Conservation (phyloP, 306 rosid genomes). For the Casuarina equisetifolia region DNA sequence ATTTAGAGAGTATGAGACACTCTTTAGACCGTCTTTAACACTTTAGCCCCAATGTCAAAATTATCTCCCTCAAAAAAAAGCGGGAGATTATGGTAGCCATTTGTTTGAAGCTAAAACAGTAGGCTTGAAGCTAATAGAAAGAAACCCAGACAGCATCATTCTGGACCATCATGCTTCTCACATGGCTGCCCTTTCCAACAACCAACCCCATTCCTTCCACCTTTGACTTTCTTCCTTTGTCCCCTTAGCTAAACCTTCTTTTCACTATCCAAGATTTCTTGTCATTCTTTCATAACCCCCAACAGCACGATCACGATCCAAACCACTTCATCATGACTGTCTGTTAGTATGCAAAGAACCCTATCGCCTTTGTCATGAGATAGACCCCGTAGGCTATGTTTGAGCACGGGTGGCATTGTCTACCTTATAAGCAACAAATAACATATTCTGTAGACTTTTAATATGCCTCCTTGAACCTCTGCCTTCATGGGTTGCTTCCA, state of each 20-base stretch:
- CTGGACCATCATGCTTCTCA: slow-evolving; percentile 47
- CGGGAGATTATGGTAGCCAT: slow-evolving; percentile 1
- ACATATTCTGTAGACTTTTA: slow-evolving; percentile 16
- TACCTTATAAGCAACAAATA: slow-evolving; percentile 46
- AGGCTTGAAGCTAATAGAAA: background rate
- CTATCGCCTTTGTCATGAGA: slow-evolving; percentile 28
- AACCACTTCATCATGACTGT: slow-evolving; percentile 43
- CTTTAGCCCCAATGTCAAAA: too few species aligned
- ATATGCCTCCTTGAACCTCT: slow-evolving; percentile 29
- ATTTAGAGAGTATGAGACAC: too few species aligned
- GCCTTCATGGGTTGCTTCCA: slow-evolving; percentile 14
- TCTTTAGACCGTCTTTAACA: too few species aligned
- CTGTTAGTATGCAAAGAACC: slow-evolving; percentile 32
- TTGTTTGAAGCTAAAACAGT: background rate
- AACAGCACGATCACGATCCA: slow-evolving; percentile 28
- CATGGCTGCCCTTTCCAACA: slow-evolving; percentile 45
- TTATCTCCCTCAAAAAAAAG: background rate
- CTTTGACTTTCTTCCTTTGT: slow-evolving; percentile 35
- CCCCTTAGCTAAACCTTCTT: slow-evolving; percentile 34
- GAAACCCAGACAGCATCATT: slow-evolving; percentile 41
- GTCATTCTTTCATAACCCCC: slow-evolving; percentile 11
- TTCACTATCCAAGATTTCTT: slow-evolving; percentile 14
- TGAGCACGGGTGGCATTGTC: slow-evolving; percentile 40
- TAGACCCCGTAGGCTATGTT: slow-evolving; percentile 6
- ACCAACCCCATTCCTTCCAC: slow-evolving; percentile 33